Conservation (phyloP, 768 basidiomycete genomes). For the Boletus speciosus region DNA sequence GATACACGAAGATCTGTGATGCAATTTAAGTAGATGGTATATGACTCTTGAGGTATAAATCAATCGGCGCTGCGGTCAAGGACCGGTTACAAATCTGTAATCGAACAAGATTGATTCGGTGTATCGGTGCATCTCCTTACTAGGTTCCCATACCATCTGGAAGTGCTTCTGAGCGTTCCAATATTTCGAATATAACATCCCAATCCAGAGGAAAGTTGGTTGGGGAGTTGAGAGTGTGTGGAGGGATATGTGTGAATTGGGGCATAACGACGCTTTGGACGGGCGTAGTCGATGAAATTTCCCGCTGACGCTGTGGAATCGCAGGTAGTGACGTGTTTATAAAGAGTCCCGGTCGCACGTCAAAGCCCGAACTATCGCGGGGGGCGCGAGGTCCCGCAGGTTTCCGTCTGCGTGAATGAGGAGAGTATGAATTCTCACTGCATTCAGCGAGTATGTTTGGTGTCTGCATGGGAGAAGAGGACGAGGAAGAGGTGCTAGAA, state of each 20-base stretch:
- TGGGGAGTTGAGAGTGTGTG: conserved; percentile 8
- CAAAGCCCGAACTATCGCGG: conserved; percentile 2
- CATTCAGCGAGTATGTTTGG: conserved; percentile 4
- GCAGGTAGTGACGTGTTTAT: conserved; percentile 15
- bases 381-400: conserved; percentile 29
- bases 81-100: conserved; percentile 4
- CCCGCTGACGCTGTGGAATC: conserved; percentile 5
- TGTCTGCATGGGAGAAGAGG: conserved; percentile 10
- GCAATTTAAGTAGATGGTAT: conserved; percentile 2
- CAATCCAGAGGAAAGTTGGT: conserved; percentile 26
- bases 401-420: conserved; percentile 16
- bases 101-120: background rate
- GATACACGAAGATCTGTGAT: conserved; percentile 1
- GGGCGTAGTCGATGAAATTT: conserved; percentile 4
- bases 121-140: conserved; percentile 10
- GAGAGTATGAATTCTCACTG: background rate
- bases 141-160: background rate
- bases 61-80: background rate
- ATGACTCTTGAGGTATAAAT: conserved; percentile 3
- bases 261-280: background rate
- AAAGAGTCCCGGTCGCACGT: conserved; percentile 12
- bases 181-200: conserved; percentile 31
- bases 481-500: conserved; percentile 11
- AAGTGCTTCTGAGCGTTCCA: conserved; percentile 14
- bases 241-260: conserved; percentile 2